Base-by-base conservation (phyloP, 2,329 filamentous ascomycete species). In the Aureobasidium musti region DNA sequence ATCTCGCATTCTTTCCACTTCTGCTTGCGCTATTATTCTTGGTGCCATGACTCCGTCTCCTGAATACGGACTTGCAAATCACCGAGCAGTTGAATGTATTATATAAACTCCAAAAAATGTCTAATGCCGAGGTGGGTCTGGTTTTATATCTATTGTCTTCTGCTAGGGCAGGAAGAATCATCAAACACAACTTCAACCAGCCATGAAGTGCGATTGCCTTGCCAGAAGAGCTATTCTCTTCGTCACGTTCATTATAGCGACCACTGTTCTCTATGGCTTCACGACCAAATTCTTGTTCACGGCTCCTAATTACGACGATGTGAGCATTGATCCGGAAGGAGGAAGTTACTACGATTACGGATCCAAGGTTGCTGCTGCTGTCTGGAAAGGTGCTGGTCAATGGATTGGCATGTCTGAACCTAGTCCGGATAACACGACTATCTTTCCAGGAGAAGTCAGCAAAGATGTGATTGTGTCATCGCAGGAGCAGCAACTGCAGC, bases 1-100 rank as follows among this genome's bases (percentile, higher is more conserved):
- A 61, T 61, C 57, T 61, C 43, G 57, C 57, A 37, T 61, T 49
- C 56, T 61, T 41, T 49, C 56, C 19, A 33, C 23, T 37, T 47
- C 23, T 37, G 7, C 23, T 7, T 41, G 30, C 13, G 26, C n/a
- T 37, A 49, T 11, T 35, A n/a, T n/a, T 28, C 6, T 41, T 30
- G 37, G 23, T 57, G 13, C 35, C 5, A 41, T 57, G 26, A 3
- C 13, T 8, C 8, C 10, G 2, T 21, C 17, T 30, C 19, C 17
- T 37, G 33, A 37, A 37, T 5, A 30, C 54, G 54, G 54, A 45
- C 14, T 30, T 49, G 33, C 11, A 61, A 61, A 61, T 49, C 57
- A 61, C 56, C 56, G 56, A 35, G n/a, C 13, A 47, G 28, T 13
- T 19, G 10, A 41, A 4, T 23, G n/a, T 30, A 43, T 37, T 2